Evolutionary conservation across 2,329 filamentous ascomycete genomes (phyloP).

Genomic region (Pseudopithomyces chartarum): DNA sequence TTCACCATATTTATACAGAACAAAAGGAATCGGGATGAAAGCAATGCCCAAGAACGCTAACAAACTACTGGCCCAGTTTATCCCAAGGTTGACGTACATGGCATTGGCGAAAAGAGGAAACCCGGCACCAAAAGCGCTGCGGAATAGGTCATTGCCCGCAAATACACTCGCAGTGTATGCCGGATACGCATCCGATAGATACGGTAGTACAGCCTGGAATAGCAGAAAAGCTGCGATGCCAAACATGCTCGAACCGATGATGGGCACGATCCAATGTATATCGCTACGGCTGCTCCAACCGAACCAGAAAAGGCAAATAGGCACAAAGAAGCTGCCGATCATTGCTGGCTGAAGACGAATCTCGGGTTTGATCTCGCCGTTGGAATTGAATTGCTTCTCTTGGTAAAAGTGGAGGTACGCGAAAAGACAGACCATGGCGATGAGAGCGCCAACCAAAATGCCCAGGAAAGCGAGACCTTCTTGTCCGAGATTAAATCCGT

Average conservation of each 20-base stretch:
- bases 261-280: constrained; percentile 43
- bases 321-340: constrained; percentile 36
- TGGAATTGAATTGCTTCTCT: constrained; percentile 22
- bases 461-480: constrained; percentile 43
- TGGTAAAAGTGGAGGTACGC: constrained; percentile 32
- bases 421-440: constrained; percentile 31
- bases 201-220: constrained; percentile 44
- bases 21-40: constrained; percentile 15
- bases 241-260: constrained; percentile 42
- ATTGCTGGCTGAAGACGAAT: constrained; percentile 37
- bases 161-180: constrained; percentile 44
- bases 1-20: constrained; percentile 26
- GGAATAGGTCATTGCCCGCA: constrained; percentile 47
- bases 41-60: constrained; percentile 32
- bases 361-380: constrained; percentile 40
- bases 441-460: constrained; percentile 37
- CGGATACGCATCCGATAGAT: constrained; percentile 45
- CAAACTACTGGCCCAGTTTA: constrained; percentile 49
- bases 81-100: constrained; percentile 40
- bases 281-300: constrained; percentile 33
- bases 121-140: constrained; percentile 42
- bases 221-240: constrained; percentile 7
- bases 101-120: constrained; percentile 43
- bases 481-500: constrained; percentile 41
- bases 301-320: constrained; percentile 46